Conservation (phyloP, 2,329 filamentous ascomycete genomes). For the Apiospora saccharicola region DNA sequence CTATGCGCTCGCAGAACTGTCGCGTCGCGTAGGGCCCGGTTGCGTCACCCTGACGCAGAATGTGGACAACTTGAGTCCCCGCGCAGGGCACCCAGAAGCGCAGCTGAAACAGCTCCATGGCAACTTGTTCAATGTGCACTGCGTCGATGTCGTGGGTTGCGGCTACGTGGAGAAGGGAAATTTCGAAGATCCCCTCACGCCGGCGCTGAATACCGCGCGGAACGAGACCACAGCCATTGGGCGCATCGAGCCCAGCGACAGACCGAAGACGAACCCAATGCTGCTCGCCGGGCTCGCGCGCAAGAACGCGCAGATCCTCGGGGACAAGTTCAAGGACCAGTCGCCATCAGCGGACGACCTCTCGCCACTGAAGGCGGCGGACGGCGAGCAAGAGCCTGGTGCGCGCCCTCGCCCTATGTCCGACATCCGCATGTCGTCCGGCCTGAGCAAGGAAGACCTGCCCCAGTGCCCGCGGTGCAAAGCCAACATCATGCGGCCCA, state of each 20-base stretch:
- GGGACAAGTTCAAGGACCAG: slow-evolving; percentile 47
- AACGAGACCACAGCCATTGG: slow-evolving; percentile 37
- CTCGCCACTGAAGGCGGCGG: slow-evolving; percentile 25
- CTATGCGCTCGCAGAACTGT: slow-evolving; percentile 68
- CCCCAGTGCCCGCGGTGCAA: slow-evolving; percentile 66
- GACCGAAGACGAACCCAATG: slow-evolving; percentile 30
- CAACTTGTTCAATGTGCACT: slow-evolving; percentile 69
- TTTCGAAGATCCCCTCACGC: slow-evolving; percentile 69
- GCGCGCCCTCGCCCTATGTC: not conserved
- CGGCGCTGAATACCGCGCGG: slow-evolving; percentile 61
- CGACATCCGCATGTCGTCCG: slow-evolving; percentile 19
- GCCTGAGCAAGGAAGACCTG: slow-evolving; percentile 49
- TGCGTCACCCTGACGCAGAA: slow-evolving; percentile 73
- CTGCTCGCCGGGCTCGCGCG: slow-evolving; percentile 34
- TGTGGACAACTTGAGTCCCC: slow-evolving; percentile 65
- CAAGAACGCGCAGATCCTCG: slow-evolving; percentile 65
- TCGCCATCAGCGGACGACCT: slow-evolving; percentile 27
- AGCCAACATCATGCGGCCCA: slow-evolving; percentile 65
- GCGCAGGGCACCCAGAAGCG: slow-evolving; percentile 63
- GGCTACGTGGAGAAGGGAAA: slow-evolving; percentile 63
- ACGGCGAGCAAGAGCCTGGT: not conserved
- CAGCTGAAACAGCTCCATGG: slow-evolving; percentile 70
- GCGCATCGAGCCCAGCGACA: slow-evolving; percentile 20
- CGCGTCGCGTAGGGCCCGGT: slow-evolving; percentile 52
- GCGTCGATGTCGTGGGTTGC: slow-evolving; percentile 61